Evolutionary conservation across 2,329 filamentous ascomycete species (phyloP).

Genomic region (Pseudocercospora cruenta): DNA sequence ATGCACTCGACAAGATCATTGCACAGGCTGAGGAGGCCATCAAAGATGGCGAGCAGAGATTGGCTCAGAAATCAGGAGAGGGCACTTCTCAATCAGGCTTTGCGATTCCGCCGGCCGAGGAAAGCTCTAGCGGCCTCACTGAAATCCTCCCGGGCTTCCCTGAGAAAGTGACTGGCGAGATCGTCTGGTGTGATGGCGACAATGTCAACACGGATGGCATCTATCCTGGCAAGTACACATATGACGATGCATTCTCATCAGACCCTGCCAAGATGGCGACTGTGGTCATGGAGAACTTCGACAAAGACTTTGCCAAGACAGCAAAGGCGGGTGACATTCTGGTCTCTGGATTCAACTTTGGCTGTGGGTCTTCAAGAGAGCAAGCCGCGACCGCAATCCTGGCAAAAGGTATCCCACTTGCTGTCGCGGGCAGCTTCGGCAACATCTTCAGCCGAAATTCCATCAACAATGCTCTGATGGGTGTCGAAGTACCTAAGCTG

Average conservation of each 20-base stretch:
- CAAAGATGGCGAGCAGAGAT: constrained; percentile 55
- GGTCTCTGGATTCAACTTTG: constrained; percentile 87
- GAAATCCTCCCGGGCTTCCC: constrained; percentile 86
- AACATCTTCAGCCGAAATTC: constrained; percentile 81
- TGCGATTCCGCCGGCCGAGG: constrained; percentile 32
- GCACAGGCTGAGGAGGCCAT: constrained; percentile 68
- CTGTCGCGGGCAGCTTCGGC: constrained; percentile 78
- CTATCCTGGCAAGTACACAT: constrained; percentile 90
- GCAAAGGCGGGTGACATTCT: constrained; percentile 76
- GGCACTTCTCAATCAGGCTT: constrained; percentile 23
- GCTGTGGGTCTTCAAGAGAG: constrained; percentile 78
- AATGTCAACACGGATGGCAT: constrained; percentile 93
- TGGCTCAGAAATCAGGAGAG: constrained; percentile 38
- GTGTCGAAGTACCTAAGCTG: constrained; percentile 69
- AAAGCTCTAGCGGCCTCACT: constrained; percentile 52
- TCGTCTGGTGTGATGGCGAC: constrained; percentile 82
- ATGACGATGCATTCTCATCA: constrained; percentile 81
- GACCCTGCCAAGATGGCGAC: constrained; percentile 77
- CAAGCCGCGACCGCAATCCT: constrained; percentile 87
- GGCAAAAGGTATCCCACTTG: constrained; percentile 77
- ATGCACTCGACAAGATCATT: constrained; percentile 73
- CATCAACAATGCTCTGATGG: constrained; percentile 79
- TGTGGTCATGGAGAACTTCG: constrained; percentile 95
- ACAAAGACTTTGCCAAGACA: constrained; percentile 66
- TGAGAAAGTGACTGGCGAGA: constrained; percentile 79